phyloP scores from a whole-genome alignment of 2,329 filamentous ascomycete genomes.

The Stylonectria norvegica region DNA sequence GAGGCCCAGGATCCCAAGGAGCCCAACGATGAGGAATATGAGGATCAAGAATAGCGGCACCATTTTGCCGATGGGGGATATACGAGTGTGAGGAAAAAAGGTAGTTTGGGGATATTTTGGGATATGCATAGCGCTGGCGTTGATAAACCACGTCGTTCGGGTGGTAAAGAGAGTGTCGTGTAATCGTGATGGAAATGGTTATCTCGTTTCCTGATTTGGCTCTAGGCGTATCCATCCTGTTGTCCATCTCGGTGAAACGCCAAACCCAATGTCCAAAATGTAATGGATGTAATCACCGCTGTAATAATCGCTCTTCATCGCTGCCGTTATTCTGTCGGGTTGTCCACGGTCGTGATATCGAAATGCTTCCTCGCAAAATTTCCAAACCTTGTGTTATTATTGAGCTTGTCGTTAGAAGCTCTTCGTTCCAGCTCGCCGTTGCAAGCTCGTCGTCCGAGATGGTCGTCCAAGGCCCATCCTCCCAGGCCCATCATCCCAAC shows the following conservation, averaged over 20 bases:
- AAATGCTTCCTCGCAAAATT: slow-evolving; percentile 2
- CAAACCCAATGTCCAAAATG: no score
- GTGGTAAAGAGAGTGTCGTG: no score
- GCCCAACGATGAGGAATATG: slow-evolving; percentile 58
- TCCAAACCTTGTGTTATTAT: not conserved
- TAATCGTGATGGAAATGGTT: no score
- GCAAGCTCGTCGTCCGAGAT: no score
- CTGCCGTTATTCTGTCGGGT: no score
- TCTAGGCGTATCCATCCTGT: no score
- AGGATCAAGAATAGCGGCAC: slow-evolving; percentile 33
- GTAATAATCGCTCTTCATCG: no score
- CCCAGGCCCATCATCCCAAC: no score
- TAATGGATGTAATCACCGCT: no score
- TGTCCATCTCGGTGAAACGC: no score
- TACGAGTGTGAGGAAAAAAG: not conserved
- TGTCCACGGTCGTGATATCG: slow-evolving; percentile 8
- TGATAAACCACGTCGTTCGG: slow-evolving; percentile 17
- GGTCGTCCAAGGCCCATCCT: no score
- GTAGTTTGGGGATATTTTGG: slow-evolving; percentile 17
- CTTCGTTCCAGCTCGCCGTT: slow-evolving; percentile 3
- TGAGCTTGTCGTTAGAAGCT: slow-evolving; percentile 17
- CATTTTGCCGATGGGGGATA: not conserved
- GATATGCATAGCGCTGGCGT: slow-evolving; percentile 32
- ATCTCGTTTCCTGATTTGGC: no score
- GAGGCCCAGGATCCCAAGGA: slow-evolving; percentile 91